Percentiles rank a stretch among this genome's conserved stretches.
phyloP scores from a whole-genome alignment of 1,284 basidiomycete species.

The Puccinia sorghi region DNA sequence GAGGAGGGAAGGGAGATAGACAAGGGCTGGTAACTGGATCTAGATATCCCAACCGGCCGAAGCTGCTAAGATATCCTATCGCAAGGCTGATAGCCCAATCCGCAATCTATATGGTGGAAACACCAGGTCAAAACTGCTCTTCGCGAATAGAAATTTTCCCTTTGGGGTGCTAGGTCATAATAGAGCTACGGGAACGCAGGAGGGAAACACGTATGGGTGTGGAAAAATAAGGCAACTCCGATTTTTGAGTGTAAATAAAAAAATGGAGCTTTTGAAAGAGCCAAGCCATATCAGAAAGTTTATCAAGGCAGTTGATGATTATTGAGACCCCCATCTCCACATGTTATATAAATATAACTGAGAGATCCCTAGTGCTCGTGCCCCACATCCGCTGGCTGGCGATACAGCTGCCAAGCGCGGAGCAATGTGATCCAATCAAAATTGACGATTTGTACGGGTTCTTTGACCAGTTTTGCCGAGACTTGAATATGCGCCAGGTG shows the following conservation, averaged over 20 bases:
- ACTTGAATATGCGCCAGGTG: not conserved
- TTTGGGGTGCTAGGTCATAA: not conserved
- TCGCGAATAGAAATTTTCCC: not conserved
- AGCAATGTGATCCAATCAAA: not conserved
- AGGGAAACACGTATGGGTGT: not conserved
- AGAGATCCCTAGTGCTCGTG: not conserved
- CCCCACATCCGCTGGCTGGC: not conserved
- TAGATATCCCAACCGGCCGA: not conserved
- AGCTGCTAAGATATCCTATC: not conserved
- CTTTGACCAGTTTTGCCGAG: not conserved
- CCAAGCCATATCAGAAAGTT: not conserved
- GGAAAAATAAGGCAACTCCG: not conserved
- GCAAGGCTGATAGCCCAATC: not conserved
- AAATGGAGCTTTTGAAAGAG: not conserved
- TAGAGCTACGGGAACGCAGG: not conserved
- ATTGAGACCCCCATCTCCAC: not conserved
- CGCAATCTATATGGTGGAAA: not conserved
- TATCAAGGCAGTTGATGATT: not conserved
- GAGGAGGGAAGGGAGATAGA: constrained; percentile 1
- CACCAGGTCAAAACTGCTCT: not conserved
- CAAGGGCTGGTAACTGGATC: not conserved
- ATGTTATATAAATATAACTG: not conserved
- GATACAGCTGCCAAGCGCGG: not conserved
- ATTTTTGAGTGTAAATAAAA: not conserved
- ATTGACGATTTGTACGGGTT: not conserved